These are phyloP conservation scores for Fomitopsis serialis DNA, from an alignment of 768 basidiomycete genomes.

Conservation along the genomic window DNA sequence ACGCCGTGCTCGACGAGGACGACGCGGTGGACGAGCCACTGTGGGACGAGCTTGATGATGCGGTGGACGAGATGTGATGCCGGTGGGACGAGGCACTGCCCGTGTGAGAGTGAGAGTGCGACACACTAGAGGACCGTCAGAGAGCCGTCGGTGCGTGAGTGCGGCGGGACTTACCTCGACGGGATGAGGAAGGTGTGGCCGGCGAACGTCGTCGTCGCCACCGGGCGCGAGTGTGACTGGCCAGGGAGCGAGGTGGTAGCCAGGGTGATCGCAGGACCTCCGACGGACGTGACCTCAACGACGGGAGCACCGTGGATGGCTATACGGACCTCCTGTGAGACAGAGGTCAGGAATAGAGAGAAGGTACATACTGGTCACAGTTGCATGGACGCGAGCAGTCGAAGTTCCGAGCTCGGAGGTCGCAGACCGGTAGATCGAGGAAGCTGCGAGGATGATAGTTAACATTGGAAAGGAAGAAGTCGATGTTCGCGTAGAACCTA, in stretches of 20 bases:
- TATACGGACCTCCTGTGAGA: background rate
- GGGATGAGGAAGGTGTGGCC: constrained; percentile 18
- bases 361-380: constrained; percentile 8
- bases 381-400: constrained; percentile 12
- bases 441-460: constrained; percentile 1
- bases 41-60: too few relatives aligned
- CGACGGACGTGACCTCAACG: constrained; percentile 18
- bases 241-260: constrained; percentile 12
- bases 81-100: background rate
- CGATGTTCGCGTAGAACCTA: too few relatives aligned
- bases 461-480: too few relatives aligned
- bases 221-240: background rate
- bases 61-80: background rate
- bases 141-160: background rate
- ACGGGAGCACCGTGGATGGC: constrained; percentile 15
- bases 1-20: background rate
- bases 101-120: background rate
- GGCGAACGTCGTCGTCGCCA: constrained; percentile 15
- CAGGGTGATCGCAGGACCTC: constrained; percentile 20
- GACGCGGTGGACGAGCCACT: background rate
- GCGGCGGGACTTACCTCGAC: background rate
- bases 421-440: constrained; percentile 10
- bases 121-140: background rate
- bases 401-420: constrained; percentile 10
- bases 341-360: background rate